Evolutionary conservation across 2,329 filamentous ascomycete species (phyloP), one percentile per base, ranked within the genome.

Genomic region (Neospermospora avenae): DNA sequence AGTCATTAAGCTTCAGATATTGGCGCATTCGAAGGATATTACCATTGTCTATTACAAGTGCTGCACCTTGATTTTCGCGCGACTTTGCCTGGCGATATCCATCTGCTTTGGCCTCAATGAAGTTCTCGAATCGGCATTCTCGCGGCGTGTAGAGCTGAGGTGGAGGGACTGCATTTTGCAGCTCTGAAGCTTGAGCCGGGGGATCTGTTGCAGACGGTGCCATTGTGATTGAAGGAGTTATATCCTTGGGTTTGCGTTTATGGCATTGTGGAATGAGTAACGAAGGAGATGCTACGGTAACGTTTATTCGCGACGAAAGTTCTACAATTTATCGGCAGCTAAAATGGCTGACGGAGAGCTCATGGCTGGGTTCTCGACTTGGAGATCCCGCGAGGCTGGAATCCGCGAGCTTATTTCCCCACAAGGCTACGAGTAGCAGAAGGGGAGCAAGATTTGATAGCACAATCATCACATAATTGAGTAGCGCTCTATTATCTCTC

Each of bases 1-100:
- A 70, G 65, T 34, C 58, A 44, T n/a, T 24, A 52, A 39, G 45
- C 68, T 62, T 3, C 51, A 28, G 25, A 55, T 34, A 63, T 54
- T 45, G 35, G 45, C 39, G 48, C 42, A 61, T 49, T 20, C 28
- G n/a, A 49, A 41, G 58, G 52, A 28, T 28, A 46, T 55, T 77
- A 96, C 93, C 95, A 88, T 97, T 97, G 78, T 99, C 95, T 72
- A 99, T 98, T 64, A 99, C 90, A 71, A 99, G 97, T 54, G 92
- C 91, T 55, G 87, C 89, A 48, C 79, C 77, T 60, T 78, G 81
- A 16, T 80, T 74, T 20, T 81, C 77, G 22, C 72, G 73, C 59
- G 83, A 77, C 54, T 83, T 81, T 62, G 90, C 93, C 67, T 67
- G 60, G 14, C 49, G 60, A 71, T 89, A 92, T 51, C 89, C 90